These are phyloP conservation scores for Bathelium albidoporum DNA, from an alignment of 495 filamentous ascomycete genomes.

Conservation along the genomic window DNA sequence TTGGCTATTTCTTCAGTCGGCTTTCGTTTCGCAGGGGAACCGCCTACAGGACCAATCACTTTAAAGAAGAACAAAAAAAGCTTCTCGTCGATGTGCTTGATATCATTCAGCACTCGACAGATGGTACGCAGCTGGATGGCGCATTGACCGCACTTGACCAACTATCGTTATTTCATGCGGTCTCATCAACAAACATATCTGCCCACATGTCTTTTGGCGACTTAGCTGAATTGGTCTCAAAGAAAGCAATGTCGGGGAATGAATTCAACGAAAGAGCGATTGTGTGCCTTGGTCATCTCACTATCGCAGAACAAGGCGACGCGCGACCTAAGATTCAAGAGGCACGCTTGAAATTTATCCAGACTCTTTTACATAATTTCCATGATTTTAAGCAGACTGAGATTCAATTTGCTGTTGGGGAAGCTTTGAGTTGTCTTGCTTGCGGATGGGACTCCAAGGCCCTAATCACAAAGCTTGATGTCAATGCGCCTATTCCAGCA, in stretches of 20 bases:
- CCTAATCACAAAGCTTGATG: slow-evolving; percentile 48
- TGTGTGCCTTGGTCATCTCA: slow-evolving; percentile 56
- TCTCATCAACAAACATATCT: slow-evolving; percentile 35
- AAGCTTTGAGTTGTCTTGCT: slow-evolving; percentile 66
- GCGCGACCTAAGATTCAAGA: slow-evolving; percentile 24
- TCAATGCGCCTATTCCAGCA: slow-evolving; percentile 37
- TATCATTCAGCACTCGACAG: slow-evolving; percentile 41
- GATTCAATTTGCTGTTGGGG: slow-evolving; percentile 78
- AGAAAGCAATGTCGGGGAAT: slow-evolving; percentile 65
- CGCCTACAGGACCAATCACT: slow-evolving; percentile 14
- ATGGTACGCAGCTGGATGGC: slow-evolving; percentile 47
- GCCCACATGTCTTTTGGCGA: slow-evolving; percentile 30
- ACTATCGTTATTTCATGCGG: slow-evolving; percentile 56
- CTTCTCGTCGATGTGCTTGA: slow-evolving; percentile 37
- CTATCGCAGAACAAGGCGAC: slow-evolving; percentile 43
- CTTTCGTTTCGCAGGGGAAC: slow-evolving; percentile 37
- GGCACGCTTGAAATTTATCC: slow-evolving; percentile 35
- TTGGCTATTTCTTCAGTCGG: slow-evolving; percentile 52
- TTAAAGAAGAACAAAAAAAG: slow-evolving; percentile 28
- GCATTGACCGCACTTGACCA: slow-evolving; percentile 61
- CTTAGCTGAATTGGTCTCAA: slow-evolving; percentile 48
- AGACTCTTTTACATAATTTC: slow-evolving; percentile 56
- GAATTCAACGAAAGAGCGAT: slow-evolving; percentile 83
- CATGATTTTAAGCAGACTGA: slow-evolving; percentile 78
- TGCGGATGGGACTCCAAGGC: slow-evolving; percentile 68